Evolutionary conservation across 306 rosid species (phyloP), one percentile per base, ranked within the genome.

Genomic region (Trifolium subterraneum): DNA sequence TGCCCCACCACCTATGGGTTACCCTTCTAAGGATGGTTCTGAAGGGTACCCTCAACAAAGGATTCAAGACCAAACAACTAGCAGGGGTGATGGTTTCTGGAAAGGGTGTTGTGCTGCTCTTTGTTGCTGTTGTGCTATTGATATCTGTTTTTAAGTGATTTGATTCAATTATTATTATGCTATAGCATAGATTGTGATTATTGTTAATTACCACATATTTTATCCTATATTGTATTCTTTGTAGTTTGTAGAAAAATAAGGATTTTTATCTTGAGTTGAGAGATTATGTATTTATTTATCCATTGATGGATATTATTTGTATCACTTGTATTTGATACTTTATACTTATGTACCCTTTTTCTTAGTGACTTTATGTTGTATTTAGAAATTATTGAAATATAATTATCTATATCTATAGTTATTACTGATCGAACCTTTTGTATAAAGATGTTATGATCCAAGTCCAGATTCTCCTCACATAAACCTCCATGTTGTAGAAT

Each of bases 91-190:
- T 68, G 87, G 87, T 10, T 86, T 86, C 25, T 86, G 79, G 85
- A 77, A 82, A 39, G 85, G 89, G 78, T 86, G 89, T 66, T 79
- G 77, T 69, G 86, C 87, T 78, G 80, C 77, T 71, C 0, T 83
- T 6, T 86, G 89, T 64, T 83, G 89, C 78, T 83, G 87, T 42
- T 80, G 88, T 27, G 78, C 70, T 29, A 15, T 84, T 65, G 90
- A 84, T 48, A 44, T 71, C 0, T 79, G 86, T 82, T 81, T 71
- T 42, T 67, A 27, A 67, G 23, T 15, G 44, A 13, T n/a, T n/a
- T 82, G 29, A 70, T 78, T 83, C 72, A 65, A 52, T 31, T 20
- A 38, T 25, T 35, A 36, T 39, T 60, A 36, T 47, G 66, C n/a
- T n/a, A n/a, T 18, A 35, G 7, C 22, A 13, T 39, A 55, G 11